These are phyloP conservation scores for Xylariaceae sp. DNA, from an alignment of 2,329 filamentous ascomycete genomes.

Conservation along the genomic window DNA sequence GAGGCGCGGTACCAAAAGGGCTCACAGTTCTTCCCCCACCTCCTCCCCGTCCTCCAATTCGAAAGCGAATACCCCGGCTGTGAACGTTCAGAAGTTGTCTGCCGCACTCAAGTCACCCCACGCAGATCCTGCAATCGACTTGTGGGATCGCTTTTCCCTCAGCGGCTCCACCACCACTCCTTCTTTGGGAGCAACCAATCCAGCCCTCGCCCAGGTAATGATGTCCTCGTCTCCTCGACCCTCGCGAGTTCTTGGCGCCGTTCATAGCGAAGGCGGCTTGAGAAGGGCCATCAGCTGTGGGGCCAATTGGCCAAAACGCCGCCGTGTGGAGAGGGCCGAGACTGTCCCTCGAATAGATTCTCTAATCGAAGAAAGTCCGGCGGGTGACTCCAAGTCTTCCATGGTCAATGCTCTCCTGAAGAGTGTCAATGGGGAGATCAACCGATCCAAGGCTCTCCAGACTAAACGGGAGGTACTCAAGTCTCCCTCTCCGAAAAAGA, in stretches of 20 bases:
- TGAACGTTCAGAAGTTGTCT: conserved; percentile 57
- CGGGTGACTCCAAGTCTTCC: conserved; percentile 51
- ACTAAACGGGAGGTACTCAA: conserved; percentile 29
- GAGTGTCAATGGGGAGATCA: conserved; percentile 56
- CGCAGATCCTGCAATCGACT: conserved; percentile 67
- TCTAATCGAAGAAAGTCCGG: conserved; percentile 36
- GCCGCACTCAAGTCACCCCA: conserved; percentile 62
- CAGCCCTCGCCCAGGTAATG: conserved; percentile 61
- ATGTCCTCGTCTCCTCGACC: conserved; percentile 68
- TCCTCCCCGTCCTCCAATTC: conserved; percentile 58
- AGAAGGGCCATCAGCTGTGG: conserved; percentile 67
- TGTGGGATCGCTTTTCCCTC: conserved; percentile 73
- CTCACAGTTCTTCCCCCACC: conserved; percentile 68
- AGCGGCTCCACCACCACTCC: conserved; percentile 41
- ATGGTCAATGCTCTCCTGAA: conserved; percentile 63
- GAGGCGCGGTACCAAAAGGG: conserved; percentile 58
- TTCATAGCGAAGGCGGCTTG: conserved; percentile 45
- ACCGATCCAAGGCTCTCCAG: conserved; percentile 37
- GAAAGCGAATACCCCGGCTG: conserved; percentile 40
- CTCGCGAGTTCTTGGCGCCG: conserved; percentile 37
- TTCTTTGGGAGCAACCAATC: conserved; percentile 49
- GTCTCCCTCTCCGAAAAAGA: conserved; percentile 45
- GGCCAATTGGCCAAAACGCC: conserved; percentile 67
- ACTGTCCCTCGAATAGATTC: conserved; percentile 31
- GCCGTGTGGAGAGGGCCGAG: conserved; percentile 52